Base-by-base conservation (phyloP, 192 early-diverging fungal species). In the Coemansia sp. region DNA sequence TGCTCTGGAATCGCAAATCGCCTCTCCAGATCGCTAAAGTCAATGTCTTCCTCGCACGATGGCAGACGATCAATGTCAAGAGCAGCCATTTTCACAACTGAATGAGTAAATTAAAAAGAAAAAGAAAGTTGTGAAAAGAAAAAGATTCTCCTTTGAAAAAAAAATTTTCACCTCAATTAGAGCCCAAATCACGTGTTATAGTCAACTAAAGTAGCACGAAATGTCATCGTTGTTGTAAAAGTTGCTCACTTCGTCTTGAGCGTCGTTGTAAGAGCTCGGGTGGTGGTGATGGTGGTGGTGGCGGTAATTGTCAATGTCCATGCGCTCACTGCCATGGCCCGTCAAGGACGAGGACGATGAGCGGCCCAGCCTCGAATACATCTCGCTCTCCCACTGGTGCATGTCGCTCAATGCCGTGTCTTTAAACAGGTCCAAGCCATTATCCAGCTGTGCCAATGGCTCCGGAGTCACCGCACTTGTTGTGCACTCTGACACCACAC, bases 1-100 rank as follows among this genome's bases (percentile, higher is more conserved):
- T 87, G 86, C 65, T 85, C 83, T n/a, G 91, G 88, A 56, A 86
- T 60, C 6, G 84, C 83, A 58, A 94, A 84, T 41, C 75, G 65
- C 27, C 83, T 72, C 58, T 87, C 90, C 60, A 99, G 89, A 78
- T 99, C 97, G 52, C 83, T 82, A 71, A 91, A 99, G 78, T 99
- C 93, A 68, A 99, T 83, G 32, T 92, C 88, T 50, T 85, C 88
- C 80, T 90, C 88, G 15, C 72, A 60, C 41, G 84, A 84, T 12
- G 87, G 89, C 46, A 90, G 69, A 70, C 89, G 85, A 29, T 81
- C 72, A 9, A 79, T 60, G 62, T 86, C 88, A 46, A 88, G 83
- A 8, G 62, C 50, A 19, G 61, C 59, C 84, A 83, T 84, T 42
- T 26, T 70, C 26, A 26, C 8, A 12, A 24, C 39, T 36, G 27